These are phyloP conservation scores for Ilyonectria sp. DNA, from an alignment of 2,329 filamentous ascomycete genomes.

Conservation along the genomic window DNA sequence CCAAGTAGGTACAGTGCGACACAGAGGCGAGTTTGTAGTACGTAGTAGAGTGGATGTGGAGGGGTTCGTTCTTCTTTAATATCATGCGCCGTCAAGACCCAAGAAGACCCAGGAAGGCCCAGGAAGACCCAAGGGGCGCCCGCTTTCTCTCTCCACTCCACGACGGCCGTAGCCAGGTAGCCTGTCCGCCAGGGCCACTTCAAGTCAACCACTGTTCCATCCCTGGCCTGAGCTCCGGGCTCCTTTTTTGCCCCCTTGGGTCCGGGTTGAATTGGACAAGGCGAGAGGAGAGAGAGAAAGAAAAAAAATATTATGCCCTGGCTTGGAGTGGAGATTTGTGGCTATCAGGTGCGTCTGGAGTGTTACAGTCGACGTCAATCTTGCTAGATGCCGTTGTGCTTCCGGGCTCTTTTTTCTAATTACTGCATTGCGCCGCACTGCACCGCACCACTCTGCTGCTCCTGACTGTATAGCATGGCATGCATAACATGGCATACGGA, in stretches of 20 bases:
- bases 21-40: not conserved
- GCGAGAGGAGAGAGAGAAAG: not conserved
- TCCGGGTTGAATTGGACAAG: slow-evolving; percentile 10
- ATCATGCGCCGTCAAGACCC: slow-evolving; percentile 26
- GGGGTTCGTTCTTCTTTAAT: slow-evolving; percentile 33
- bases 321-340: slow-evolving; percentile 2
- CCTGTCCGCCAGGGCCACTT: slow-evolving; percentile 25
- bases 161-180: slow-evolving; percentile 1
- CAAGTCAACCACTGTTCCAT: slow-evolving; percentile 36
- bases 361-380: slow-evolving; percentile 5
- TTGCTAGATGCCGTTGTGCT: not conserved
- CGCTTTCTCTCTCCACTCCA: slow-evolving; percentile 25
- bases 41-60: slow-evolving; percentile 18
- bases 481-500: slow-evolving; percentile 23
- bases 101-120: not conserved
- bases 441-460: not conserved
- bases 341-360: not conserved
- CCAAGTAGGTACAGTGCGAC: too few species aligned
- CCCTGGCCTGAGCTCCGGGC: slow-evolving; percentile 34
- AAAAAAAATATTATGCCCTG: not conserved
- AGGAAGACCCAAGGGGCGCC: slow-evolving; percentile 5
- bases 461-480: slow-evolving; percentile 20
- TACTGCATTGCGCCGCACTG: not conserved
- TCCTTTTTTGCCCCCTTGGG: slow-evolving; percentile 6
- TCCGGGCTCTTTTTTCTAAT: not conserved